Conservation (phyloP, 768 basidiomycete species). For the Dentipellis sp. region DNA sequence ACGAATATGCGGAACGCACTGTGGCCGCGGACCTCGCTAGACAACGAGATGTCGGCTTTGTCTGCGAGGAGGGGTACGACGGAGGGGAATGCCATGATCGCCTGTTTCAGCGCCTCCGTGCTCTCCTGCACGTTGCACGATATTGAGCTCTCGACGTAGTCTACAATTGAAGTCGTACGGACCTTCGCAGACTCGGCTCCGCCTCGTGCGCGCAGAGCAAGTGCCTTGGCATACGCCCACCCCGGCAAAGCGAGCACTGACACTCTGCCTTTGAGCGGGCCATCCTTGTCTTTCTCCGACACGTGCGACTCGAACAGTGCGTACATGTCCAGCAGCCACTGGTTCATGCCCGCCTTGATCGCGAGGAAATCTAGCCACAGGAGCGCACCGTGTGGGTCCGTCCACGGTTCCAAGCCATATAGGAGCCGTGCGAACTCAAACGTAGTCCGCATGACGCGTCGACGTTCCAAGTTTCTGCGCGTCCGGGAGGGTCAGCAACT, state of each 20-base stretch:
- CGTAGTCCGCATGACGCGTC: constrained; percentile 82
- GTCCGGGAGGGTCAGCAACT: not conserved
- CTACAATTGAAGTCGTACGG: not conserved
- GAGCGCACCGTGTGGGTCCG: constrained; percentile 82
- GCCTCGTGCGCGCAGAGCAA: constrained; percentile 44
- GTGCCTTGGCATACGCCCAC: constrained; percentile 62
- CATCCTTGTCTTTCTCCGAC: constrained; percentile 12
- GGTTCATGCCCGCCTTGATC: constrained; percentile 66
- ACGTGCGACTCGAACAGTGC: constrained; percentile 31
- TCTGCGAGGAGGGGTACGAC: constrained; percentile 78
- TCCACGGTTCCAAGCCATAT: constrained; percentile 74
- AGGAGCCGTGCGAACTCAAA: constrained; percentile 90
- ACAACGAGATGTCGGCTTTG: constrained; percentile 65
- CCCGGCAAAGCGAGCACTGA: constrained; percentile 54
- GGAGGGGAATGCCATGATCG: constrained; percentile 71
- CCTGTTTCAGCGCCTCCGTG: constrained; percentile 61
- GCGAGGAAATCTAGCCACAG: constrained; percentile 82
- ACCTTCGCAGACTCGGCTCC: constrained; percentile 3
- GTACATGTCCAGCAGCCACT: constrained; percentile 74
- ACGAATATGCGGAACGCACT: constrained; percentile 62
- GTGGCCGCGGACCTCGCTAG: constrained; percentile 47
- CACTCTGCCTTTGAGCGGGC: constrained; percentile 27
- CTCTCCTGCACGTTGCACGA: constrained; percentile 40
- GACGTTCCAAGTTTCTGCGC: constrained; percentile 69
- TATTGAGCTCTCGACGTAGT: not conserved